Conservation (phyloP, 345 rosid genomes). For the Garcia nutans region DNA sequence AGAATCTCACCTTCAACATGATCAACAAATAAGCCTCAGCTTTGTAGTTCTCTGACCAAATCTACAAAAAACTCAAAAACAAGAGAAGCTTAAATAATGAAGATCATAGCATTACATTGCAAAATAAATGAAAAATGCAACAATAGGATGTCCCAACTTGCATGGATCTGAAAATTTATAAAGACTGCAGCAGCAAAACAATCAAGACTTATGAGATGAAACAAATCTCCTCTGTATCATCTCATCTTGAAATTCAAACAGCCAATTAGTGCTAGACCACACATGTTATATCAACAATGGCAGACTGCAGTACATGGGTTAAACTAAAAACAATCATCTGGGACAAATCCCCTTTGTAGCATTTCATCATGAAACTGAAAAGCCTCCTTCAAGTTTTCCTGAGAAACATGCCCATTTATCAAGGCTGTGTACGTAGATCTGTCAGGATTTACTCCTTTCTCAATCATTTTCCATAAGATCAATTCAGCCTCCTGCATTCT, state of each 20-base stretch:
- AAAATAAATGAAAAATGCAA: background rate
- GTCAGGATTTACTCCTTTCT: slow-evolving; percentile 62
- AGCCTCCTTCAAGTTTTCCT: slow-evolving; percentile 71
- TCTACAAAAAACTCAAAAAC: background rate
- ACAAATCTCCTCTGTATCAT: slow-evolving; percentile 63
- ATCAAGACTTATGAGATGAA: slow-evolving; percentile 58
- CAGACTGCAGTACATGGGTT: background rate
- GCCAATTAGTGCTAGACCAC: slow-evolving; percentile 55
- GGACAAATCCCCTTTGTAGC: slow-evolving; percentile 76
- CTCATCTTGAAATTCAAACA: slow-evolving; percentile 58
- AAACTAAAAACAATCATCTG: slow-evolving; percentile 45
- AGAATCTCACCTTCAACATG: background rate
- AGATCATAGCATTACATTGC: background rate
- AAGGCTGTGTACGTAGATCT: slow-evolving; percentile 61
- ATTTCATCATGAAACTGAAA: slow-evolving; percentile 85
- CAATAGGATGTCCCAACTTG: background rate
- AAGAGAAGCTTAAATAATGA: background rate
- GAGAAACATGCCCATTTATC: slow-evolving; percentile 75
- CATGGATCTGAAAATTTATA: background rate
- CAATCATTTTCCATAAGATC: slow-evolving; percentile 61
- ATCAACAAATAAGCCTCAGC: background rate
- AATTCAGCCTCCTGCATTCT: slow-evolving; percentile 73
- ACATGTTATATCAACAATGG: slow-evolving; percentile 52
- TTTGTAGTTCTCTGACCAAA: background rate
- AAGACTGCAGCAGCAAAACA: background rate